Evolutionary conservation across 305 asterid genomes (phyloP), one percentile per base, ranked within the genome.

Genomic region (Solanum aculeatissimum): DNA sequence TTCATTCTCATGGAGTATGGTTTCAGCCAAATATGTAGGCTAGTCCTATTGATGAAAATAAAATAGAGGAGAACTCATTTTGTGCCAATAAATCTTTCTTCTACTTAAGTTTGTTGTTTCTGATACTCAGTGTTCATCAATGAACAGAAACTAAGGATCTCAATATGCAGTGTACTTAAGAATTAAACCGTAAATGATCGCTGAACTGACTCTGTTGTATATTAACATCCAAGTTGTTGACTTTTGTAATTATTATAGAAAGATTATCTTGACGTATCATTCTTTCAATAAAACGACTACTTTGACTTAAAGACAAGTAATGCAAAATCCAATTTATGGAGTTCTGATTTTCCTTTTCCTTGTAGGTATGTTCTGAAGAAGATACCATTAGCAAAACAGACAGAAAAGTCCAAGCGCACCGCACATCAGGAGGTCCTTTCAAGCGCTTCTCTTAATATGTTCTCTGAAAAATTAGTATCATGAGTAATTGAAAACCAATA

Each of bases 331-430:
- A 82, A 62, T 49, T 47, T 65, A 81, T 81, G 86, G 74, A 85
- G 65, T 85, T 83, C 18, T 2, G 16, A 19, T n/a, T 82, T 63
- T 81, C 40, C 32, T n/a, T 18, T 13, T 42, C 51, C 85, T 45
- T 83, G 53, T 82, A 96, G 98, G 91, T 96, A 92, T 38, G 96
- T 94, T 85, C 85, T 96, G 72, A 94, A 95, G 94, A 96, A 93
- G 89, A 93, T 95, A 45, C 92, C 91, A 53, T 88, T 95, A 85
- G 89, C 92, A 16, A 95, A 95, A 87, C 97, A 94, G 85, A 86
- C 92, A 1, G 97, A 94, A 82, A 96, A 94, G 87, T 92, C 91
- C 92, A 93, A 91, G 89, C 91, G 88, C 3, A 91, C 92, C 8
- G 95, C 92, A 9, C 91, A 92, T 86, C 98, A 89, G 84, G 98